Base-by-base conservation (phyloP, 768 basidiomycete genomes). In the Lactarius akahatsu region DNA sequence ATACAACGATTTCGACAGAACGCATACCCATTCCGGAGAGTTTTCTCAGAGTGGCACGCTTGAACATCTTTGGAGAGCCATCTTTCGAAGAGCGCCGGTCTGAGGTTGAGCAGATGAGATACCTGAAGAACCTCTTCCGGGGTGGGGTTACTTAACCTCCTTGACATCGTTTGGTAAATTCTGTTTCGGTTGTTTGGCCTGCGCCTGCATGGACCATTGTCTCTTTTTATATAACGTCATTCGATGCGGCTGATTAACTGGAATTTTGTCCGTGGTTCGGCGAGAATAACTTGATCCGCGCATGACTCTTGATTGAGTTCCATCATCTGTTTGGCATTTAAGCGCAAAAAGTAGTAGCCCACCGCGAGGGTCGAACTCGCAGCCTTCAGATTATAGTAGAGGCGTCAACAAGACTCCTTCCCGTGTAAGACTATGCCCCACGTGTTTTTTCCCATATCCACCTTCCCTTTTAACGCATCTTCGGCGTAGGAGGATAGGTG, bases 281-380 rank as follows among this genome's bases (percentile, higher is more conserved):
- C 3, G 43, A n/a, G 20, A 47, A 50, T 26, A 23, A 47, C 1
- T 23, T 50, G 23, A 1, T 13, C 47, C 50, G 26, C 50, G 6
- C 13, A 26, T 28, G 50, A 26, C 50, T 52, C 4, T 11, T 1
- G 3, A 11, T 5, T 47, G 3, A 15, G 43, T 45, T 45, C 32
- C 43, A n/a, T 9, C 1, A 5, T 9, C 10, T 47, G 45, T 38
- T 15, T 40, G 38, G 38, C 0, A 40, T 40, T 40, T 15, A 40
- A 23, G 47, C 13, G 50, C 50, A 52, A 52, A 50, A 52, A 52
- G 50, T 26, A 26, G 50, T 83, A 83, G 83, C 82, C 82, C 82
- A 83, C 83, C 82, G 82, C 82, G 82, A 82, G 83, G 81, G 82
- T 83, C 82, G 82, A 83, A 83, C 82, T 82, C 82, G 82, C 82